Base-by-base conservation (phyloP, 2,329 filamentous ascomycete species). In the Claviceps sorghi region DNA sequence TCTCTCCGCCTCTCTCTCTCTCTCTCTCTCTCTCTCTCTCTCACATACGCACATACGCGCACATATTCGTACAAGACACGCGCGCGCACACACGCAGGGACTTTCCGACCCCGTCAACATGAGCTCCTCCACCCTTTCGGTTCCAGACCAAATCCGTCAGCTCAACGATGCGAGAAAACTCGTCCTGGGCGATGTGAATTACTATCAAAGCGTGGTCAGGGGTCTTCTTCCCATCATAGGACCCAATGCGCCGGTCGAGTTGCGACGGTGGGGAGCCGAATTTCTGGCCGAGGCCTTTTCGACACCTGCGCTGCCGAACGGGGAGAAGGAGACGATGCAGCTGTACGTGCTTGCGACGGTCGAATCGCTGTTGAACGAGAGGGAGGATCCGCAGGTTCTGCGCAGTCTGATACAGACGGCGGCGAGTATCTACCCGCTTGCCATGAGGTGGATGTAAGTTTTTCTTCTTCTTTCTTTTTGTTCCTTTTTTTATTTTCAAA, bases 231-330 rank as follows among this genome's bases (percentile, higher is more conserved):
- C 90, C 52, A 90, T 97, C 62, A 86, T 96, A 67, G 83, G 84
- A 55, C 80, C 85, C 50, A 76, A 77, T 58, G 78, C 87, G 57
- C 78, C 80, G 55, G 70, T 95, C 53, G 88, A 95, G 68, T 73
- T 97, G 62, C 85, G 89, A 68, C 77, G 90, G 84, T 98, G 93
- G 93, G 93, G 91, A 29, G 84, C 90, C 57, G 90, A 96, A 56
- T 98, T 98, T 64, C 75, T 98, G 44, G 89, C 91, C 53, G 93
- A 98, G 72, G 89, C 90, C 2, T 97, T 98, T 70, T 85, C 93
- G 53, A 94, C 88, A 55, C 93, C 94, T n/a, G 81, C 85, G 22
- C 76, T 97, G 61, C 73, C 83, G 21, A 74, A 80, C 54, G 76
- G 83, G 50, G 82, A 86, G 66, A 98, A 97, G 74, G 88, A 83